phyloP scores from a whole-genome alignment of 805 yeast species.

The Cyberlindnera bimundalis region DNA sequence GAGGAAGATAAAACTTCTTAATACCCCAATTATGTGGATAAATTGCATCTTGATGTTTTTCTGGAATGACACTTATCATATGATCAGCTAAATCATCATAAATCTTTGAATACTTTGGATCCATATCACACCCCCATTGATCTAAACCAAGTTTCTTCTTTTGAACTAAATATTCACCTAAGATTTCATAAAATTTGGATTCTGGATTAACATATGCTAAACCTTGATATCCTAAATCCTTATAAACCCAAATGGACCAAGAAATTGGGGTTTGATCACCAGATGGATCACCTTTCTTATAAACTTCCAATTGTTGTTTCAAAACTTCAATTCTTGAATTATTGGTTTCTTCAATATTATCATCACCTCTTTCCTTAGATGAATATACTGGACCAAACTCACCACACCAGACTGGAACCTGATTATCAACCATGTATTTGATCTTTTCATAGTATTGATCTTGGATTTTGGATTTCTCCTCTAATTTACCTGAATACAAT shows the following conservation, averaged over 20 bases:
- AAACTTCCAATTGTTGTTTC: constrained; percentile 43
- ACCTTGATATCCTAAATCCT: constrained; percentile 52
- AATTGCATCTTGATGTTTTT: constrained; percentile 35
- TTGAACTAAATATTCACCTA: constrained; percentile 41
- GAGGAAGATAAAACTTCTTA: constrained; percentile 31
- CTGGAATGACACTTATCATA: constrained; percentile 38
- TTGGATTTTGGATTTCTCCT: constrained; percentile 34
- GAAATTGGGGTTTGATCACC: constrained; percentile 43
- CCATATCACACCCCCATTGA: constrained; percentile 48
- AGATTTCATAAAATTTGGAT: constrained; percentile 40
- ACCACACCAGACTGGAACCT: constrained; percentile 53
- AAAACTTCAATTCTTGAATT: constrained; percentile 39
- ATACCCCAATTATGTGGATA: constrained; percentile 42
- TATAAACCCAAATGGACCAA: constrained; percentile 54
- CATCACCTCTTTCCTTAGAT: constrained; percentile 40
- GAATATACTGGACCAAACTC: constrained; percentile 52
- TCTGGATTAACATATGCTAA: constrained; percentile 43
- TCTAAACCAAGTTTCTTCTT: constrained; percentile 46
- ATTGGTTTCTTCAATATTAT: constrained; percentile 36
- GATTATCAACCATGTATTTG: constrained; percentile 36
- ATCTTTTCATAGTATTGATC: constrained; percentile 42
- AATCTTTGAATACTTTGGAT: constrained; percentile 35
- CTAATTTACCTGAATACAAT: constrained; percentile 34
- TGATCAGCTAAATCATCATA: constrained; percentile 37
- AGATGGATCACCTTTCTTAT: constrained; percentile 44